Evolutionary conservation across 352 stramenopile genomes (phyloP), one percentile per base, ranked within the genome.

Genomic region (Elongisporangium undulatum): DNA sequence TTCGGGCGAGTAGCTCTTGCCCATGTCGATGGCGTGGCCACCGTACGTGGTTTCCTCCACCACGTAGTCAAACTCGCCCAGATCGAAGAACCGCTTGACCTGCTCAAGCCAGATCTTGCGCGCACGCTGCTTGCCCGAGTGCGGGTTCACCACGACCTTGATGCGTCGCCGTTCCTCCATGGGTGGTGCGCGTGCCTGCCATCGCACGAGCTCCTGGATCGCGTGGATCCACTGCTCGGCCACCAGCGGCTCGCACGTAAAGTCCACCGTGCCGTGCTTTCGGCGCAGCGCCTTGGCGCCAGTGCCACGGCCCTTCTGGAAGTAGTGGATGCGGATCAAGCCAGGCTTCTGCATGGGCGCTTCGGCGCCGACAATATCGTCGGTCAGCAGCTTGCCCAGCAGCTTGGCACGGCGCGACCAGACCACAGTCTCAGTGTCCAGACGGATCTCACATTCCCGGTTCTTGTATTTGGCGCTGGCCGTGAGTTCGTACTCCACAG

Each of bases 131-230:
- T 85, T 85, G 17, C 84, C 84, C 53, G 81, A 91, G 65, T 93
- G 84, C 39, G 84, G 84, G 66, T 93, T 93, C 55, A 93, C 75
- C 2, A 93, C 84, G 53, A 93, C 76, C 61, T 89, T 89, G 61
- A 93, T 75, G n/a, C 72, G 63, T 41, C 84, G 78, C 59, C 88
- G 89, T 63, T 94, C 82, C 0, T 68, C 55, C 55, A 90, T 74
- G 1, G 84, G 76, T 49, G 84, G 84, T 26, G 79, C 77, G 13
- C 84, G 81, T 53, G 84, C 84, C 60, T 93, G 84, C 81, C 81
- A 93, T 55, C 84, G 81, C 53, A 93, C 84, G 7, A 93, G 79
- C 54, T 93, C 84, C 61, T 93, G 84, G 39, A 93, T 88, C 24
- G 78, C 69, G 2, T 63, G 62, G 23, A 91, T 69, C 83, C 83